Evolutionary conservation across 768 basidiomycete species (phyloP).

Genomic region (Termitomyces sp.): DNA sequence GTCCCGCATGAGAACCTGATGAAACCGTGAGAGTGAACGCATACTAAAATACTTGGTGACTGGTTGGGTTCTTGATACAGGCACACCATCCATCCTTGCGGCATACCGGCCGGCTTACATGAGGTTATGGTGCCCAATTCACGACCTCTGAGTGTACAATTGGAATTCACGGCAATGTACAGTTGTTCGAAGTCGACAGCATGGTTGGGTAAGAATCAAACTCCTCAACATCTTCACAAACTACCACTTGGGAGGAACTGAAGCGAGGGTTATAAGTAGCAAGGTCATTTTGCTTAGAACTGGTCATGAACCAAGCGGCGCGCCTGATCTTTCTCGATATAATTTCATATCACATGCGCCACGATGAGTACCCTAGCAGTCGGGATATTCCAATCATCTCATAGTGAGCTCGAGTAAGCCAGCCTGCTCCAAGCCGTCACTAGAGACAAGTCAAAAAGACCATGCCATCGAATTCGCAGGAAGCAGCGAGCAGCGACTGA

Average conservation of each 20-base stretch:
- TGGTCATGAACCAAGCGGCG: not conserved
- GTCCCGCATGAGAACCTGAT: not conserved
- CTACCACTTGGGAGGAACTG: not conserved
- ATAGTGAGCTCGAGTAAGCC: not conserved
- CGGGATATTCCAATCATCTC: not conserved
- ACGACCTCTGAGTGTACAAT: not conserved
- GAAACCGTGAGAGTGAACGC: not conserved
- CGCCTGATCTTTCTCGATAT: not conserved
- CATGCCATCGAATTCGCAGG: no score
- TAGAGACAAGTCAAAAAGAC: no score
- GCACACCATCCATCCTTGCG: not conserved
- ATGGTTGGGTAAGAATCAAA: not conserved
- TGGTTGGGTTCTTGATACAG: no score
- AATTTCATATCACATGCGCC: not conserved
- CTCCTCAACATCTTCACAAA: not conserved
- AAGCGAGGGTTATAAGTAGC: not conserved
- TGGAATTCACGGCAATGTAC: not conserved
- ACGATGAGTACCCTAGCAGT: not conserved
- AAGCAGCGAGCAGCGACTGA: no score
- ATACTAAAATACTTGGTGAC: not conserved
- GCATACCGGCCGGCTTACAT: not conserved
- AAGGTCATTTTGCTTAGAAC: not conserved
- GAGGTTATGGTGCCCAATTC: not conserved
- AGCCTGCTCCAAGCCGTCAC: no score
- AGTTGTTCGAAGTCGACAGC: not conserved